Evolutionary conservation across 2,329 filamentous ascomycete genomes (phyloP).

Genomic region (Diaporthe citri): DNA sequence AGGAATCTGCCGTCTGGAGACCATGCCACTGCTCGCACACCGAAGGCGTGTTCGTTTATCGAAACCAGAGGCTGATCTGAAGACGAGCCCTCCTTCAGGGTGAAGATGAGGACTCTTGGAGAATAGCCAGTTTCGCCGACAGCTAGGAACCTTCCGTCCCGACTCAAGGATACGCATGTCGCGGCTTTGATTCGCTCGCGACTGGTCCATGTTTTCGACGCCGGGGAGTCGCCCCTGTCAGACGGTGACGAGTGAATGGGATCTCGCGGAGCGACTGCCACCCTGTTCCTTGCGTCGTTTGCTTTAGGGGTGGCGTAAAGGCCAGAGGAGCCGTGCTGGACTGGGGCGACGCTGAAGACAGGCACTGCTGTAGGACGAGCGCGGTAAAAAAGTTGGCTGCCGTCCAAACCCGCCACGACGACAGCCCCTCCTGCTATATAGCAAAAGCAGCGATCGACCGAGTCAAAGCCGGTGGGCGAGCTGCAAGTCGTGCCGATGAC

Average conservation of each 20-base stretch:
- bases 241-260: conserved; percentile 55
- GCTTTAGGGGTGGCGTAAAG: conserved; percentile 70
- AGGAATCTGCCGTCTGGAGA: conserved; percentile 88
- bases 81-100: conserved; percentile 81
- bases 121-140: conserved; percentile 97
- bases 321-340: conserved; percentile 61
- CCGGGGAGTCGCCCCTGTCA: conserved; percentile 73
- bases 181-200: conserved; percentile 94
- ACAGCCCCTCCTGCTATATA: conserved; percentile 94
- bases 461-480: conserved; percentile 88
- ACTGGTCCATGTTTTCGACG: conserved; percentile 84
- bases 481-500: conserved; percentile 93
- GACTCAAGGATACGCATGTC: conserved; percentile 89
- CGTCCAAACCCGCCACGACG: conserved; percentile 86
- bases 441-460: conserved; percentile 82
- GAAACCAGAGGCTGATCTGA: conserved; percentile 86
- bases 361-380: conserved; percentile 84
- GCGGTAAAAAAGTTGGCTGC: conserved; percentile 89
- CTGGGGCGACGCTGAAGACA: conserved; percentile 68
- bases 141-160: conserved; percentile 87
- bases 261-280: conserved; percentile 61
- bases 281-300: conserved; percentile 72
- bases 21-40: conserved; percentile 90
- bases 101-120: conserved; percentile 91
- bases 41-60: conserved; percentile 90